Evolutionary conservation across 495 filamentous ascomycete species (phyloP).

Genomic region (Tuber umbilicatum): DNA sequence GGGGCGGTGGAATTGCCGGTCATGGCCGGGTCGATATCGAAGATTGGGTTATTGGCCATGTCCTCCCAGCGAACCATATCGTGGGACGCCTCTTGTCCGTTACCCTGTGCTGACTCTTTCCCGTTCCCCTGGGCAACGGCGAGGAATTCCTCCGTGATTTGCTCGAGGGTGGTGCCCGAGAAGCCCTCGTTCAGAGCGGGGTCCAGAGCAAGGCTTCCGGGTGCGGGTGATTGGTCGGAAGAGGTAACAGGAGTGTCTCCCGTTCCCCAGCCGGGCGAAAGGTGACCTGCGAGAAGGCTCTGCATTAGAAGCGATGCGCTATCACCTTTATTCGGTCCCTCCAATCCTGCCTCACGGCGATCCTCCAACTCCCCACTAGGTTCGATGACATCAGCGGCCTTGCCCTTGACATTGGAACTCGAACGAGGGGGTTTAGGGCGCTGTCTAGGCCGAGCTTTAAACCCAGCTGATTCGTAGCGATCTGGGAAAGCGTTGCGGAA

Average conservation of each 20-base stretch:
- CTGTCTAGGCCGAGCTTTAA: constrained; percentile 41
- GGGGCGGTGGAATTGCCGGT: not conserved
- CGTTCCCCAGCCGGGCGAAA: constrained; percentile 28
- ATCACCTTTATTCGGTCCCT: constrained; percentile 33
- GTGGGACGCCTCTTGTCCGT: constrained; percentile 21
- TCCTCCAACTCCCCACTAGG: constrained; percentile 22
- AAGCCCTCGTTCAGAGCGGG: constrained; percentile 37
- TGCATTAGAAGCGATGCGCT: constrained; percentile 33
- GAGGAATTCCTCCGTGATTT: constrained; percentile 38
- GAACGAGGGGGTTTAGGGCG: constrained; percentile 37
- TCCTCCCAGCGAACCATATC: constrained; percentile 40
- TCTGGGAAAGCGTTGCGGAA: constrained; percentile 42
- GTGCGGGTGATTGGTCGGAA: constrained; percentile 39
- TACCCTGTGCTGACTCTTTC: constrained; percentile 22
- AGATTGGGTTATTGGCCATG: constrained; percentile 40
- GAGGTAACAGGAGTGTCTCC: constrained; percentile 26
- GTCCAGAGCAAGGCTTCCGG: constrained; percentile 36
- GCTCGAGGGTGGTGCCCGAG: constrained; percentile 31
- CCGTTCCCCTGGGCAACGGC: constrained; percentile 29
- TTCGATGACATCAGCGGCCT: constrained; percentile 20
- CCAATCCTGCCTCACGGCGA: constrained; percentile 23
- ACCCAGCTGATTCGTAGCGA: constrained; percentile 39
- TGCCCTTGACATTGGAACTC: constrained; percentile 18
- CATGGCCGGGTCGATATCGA: constrained; percentile 37
- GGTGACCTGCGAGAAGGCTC: constrained; percentile 30